Base-by-base conservation (phyloP, 140 eudicot species). In the Cichorium intybus region DNA sequence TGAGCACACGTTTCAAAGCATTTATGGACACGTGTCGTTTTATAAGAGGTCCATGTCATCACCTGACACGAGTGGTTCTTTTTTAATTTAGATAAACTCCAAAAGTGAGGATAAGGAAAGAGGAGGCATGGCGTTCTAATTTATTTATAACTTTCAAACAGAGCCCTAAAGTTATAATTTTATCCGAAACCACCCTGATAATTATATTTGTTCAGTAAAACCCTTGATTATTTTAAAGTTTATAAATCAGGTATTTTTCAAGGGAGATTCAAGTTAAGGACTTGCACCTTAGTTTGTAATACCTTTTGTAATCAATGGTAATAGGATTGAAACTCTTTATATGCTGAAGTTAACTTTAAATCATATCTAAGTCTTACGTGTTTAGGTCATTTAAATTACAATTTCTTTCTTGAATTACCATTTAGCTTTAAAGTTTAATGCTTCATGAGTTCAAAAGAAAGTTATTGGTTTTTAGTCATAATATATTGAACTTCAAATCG, bases 31-130 rank as follows among this genome's bases (percentile, higher is more conserved):
- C 75, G 75, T 75, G 80, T 27, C 51, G 2, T 56, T 39, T 4
- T 22, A 0, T 68, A 4, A 68, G 22, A 37, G 70, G 80, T 51
- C 64, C 80, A 75, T 6, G 59, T 75, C 75, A 60, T 68, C 41
- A 57, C 54, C 24, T 75, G 80, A 28, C 80, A 75, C 75, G 74
- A 75, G 80, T 75, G 80, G 75, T 58, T 68, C 75, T 60, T 67
- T 49, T 75, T 75, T 39, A 50, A 75, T 75, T 68, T 60, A 35
- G 64, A 68, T 60, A 68, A 75, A 60, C 51, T 75, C 50, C 80
- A 60, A 68, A 60, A 64, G 35, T 68, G 18, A 28, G 64, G 80
- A 75, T 75, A 75, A 75, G 80, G 79, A 67, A 75, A 60, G 31
- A 14, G 2, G 31, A 59, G 26, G 70, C 56, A 60, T 60, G 65